Evolutionary conservation across 495 filamentous ascomycete genomes (phyloP), one percentile per base, ranked within the genome.

Genomic region (Talaromyces liani): DNA sequence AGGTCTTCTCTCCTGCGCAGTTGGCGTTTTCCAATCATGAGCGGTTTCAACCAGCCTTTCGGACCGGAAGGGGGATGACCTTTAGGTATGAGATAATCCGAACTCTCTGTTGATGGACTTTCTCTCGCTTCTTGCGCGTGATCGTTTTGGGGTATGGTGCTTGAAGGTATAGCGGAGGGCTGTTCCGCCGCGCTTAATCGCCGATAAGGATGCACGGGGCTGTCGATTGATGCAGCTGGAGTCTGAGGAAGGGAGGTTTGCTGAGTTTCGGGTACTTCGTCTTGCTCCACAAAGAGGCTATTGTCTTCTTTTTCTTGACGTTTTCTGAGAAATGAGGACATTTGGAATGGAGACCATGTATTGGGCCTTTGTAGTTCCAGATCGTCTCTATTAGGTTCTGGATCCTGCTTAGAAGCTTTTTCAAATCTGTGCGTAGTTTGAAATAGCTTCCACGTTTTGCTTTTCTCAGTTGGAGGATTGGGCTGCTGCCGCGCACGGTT

Each of bases 261-360:
- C n/a, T n/a, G 53, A 60, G n/a, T 31, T 12, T 22, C 58, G 8
- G 51, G 63, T 27, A 36, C 34, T 59, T 55, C 24, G 20, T 63
- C 47, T 65, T 63, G 54, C 29, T 58, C 60, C 14, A 63, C 64
- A 33, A 55, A 58, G n/a, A 66, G 41, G 14, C 53, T 63, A 29
- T 57, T 41, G n/a, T 58, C 39, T 5, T 4, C 49, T 31, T 31
- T 61, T 27, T 39, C 18, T 24, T 39, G 22, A 20, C n/a, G 41
- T 22, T 20, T 24, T 51, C 39, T 62, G 20, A 62, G 34, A 41
- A 20, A 55, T 22, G 49, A 39, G 12, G 45, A 18, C 58, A 62
- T 65, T 41, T 39, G 60, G n/a, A 61, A 61, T 8, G 58, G 64
- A 8, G 36, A 55, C 27, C 64, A 49, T 31, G 39, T 39, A 47